These are phyloP conservation scores for Ophiostoma australiae DNA, from an alignment of 2,329 filamentous ascomycete species.

Conservation along the genomic window DNA sequence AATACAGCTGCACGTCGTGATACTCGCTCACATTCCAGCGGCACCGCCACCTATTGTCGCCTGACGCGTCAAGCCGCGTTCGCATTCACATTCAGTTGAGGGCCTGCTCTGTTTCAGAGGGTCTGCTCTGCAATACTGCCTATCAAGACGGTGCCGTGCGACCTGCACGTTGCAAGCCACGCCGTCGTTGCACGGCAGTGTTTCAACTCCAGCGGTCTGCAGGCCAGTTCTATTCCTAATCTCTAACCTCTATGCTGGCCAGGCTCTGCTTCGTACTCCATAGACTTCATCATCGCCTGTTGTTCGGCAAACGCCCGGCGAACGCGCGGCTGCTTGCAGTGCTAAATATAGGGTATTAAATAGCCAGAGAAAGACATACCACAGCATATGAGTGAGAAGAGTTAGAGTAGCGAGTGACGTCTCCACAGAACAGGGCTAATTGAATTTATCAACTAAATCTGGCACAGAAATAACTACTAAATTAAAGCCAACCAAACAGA, in stretches of 20 bases:
- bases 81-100: background rate
- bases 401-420: background rate
- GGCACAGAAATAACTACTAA: background rate
- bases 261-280: no score
- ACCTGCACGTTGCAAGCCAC: background rate
- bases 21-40: background rate
- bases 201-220: background rate
- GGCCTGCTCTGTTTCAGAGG: no score
- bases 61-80: background rate
- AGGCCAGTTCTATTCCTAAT: background rate
- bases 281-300: background rate
- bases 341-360: background rate
- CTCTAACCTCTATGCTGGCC: no score
- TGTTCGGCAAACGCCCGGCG: background rate
- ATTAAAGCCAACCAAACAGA: conserved; percentile 5
- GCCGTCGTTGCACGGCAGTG: background rate
- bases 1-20: background rate
- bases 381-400: no score
- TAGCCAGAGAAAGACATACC: no score
- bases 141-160: background rate
- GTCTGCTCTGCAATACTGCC: no score
- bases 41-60: background rate
- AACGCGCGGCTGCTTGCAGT: conserved; percentile 21
- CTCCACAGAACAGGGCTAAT: background rate
- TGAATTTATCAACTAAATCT: background rate